Conservation (phyloP, 2,329 filamentous ascomycete genomes). For the Ceratocystis papillata region DNA sequence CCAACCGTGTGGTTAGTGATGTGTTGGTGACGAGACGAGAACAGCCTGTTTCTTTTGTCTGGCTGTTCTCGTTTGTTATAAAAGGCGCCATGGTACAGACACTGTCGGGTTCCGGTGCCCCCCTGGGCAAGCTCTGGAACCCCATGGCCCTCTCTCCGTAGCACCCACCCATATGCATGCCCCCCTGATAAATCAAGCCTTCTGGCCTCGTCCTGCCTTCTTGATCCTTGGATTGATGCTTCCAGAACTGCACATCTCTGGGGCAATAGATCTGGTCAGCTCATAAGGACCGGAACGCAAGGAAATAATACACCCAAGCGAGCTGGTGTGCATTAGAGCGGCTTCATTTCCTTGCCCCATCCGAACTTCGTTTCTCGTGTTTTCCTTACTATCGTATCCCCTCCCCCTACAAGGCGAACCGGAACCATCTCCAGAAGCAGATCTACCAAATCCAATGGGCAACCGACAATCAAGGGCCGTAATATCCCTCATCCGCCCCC, state of each 20-base stretch:
- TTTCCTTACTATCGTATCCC: background rate
- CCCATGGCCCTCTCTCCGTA: background rate
- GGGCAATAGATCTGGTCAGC: background rate
- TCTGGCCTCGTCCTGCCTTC: background rate
- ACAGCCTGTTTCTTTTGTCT: too few relatives aligned
- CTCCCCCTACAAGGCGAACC: background rate
- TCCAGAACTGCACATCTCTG: conserved; percentile 1
- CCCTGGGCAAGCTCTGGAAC: background rate
- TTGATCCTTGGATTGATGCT: background rate
- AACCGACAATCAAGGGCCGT: background rate
- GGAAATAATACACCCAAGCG: background rate
- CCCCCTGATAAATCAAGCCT: background rate
- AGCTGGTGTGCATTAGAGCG: background rate
- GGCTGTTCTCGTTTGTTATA: too few relatives aligned
- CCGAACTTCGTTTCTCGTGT: background rate
- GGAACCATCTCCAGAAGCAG: background rate
- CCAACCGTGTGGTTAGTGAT: too few relatives aligned
- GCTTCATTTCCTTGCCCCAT: conserved; percentile 6
- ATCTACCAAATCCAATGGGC: background rate
- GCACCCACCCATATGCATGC: conserved; percentile 1
- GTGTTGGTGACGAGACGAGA: too few relatives aligned
- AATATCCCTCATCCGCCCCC: conserved; percentile 2
- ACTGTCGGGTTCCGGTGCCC: too few relatives aligned
- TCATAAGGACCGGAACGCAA: background rate
- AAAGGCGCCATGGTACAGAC: too few relatives aligned